Conservation (phyloP, 2,329 filamentous ascomycete species). For the Helminthosporium solani region DNA sequence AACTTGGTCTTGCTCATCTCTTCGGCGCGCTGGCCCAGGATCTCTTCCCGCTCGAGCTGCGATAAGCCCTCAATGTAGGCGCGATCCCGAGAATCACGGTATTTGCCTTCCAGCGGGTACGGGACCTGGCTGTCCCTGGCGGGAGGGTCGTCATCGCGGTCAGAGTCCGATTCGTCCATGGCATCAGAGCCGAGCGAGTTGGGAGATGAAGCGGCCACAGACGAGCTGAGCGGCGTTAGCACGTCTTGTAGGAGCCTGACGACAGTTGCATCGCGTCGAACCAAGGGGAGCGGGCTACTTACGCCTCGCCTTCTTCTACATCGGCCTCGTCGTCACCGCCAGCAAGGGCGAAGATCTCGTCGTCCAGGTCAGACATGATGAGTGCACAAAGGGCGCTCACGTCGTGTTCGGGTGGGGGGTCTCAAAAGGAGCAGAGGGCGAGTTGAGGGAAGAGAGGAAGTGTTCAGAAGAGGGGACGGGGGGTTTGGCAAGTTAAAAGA, state of each 20-base stretch:
- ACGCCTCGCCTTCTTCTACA: constrained; percentile 81
- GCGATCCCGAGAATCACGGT: constrained; percentile 57
- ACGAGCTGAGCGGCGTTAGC: constrained; percentile 59
- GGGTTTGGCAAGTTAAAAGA: constrained; percentile 13
- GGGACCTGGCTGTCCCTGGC: constrained; percentile 63
- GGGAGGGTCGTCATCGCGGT: constrained; percentile 40
- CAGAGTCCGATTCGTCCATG: constrained; percentile 77
- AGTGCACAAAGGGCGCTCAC: neutral
- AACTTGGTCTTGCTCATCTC: constrained; percentile 81
- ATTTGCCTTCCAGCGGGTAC: constrained; percentile 86
- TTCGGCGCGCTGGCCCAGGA: constrained; percentile 82
- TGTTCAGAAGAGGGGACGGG: constrained; percentile 12
- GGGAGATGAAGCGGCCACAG: constrained; percentile 63
- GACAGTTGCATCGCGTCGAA: constrained; percentile 3
- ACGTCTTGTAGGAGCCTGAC: constrained; percentile 16
- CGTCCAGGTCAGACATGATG: constrained; percentile 78
- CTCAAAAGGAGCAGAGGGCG: no score
- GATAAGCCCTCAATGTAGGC: constrained; percentile 76
- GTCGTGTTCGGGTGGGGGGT: neutral
- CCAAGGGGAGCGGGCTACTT: constrained; percentile 49
- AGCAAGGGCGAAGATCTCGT: constrained; percentile 89
- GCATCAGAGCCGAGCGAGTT: constrained; percentile 76
- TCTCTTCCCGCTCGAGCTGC: constrained; percentile 86
- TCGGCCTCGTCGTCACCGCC: constrained; percentile 65
- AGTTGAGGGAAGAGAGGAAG: constrained; percentile 22